A percentile compares a stretch with the other conserved stretches of the same genome.
Evolutionary conservation across 2,329 filamentous ascomycete species (phyloP).

Genomic region (Orbilia brochopaga): DNA sequence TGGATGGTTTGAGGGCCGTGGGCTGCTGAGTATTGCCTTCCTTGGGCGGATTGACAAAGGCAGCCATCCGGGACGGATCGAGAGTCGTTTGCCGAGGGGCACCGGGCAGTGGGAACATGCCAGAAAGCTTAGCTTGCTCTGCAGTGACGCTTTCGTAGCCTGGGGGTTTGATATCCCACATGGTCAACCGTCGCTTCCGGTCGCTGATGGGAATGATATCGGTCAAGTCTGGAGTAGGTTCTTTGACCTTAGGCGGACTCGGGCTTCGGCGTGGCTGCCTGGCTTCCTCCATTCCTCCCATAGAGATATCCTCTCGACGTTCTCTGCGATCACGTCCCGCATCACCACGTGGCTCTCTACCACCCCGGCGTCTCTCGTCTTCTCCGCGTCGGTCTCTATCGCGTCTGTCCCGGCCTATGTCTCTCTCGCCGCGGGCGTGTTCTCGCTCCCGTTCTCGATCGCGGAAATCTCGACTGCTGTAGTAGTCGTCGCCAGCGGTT

Average conservation of each 20-base stretch:
- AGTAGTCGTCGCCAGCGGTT: constrained; percentile 71
- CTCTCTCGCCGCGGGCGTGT: constrained; percentile 62
- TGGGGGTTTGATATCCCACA: constrained; percentile 99
- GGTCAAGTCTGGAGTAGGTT: constrained; percentile 93
- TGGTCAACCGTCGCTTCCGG: constrained; percentile 88
- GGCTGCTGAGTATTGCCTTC: constrained; percentile 65
- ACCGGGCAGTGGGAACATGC: constrained; percentile 96
- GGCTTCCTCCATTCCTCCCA: constrained; percentile 58
- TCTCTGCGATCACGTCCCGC: constrained; percentile 63
- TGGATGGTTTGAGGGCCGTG: constrained; percentile 85
- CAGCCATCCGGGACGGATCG: constrained; percentile 90
- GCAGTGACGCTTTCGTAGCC: constrained; percentile 98
- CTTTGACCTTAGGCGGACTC: constrained; percentile 85
- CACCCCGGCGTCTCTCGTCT: constrained; percentile 63
- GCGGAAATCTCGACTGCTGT: constrained; percentile 68
- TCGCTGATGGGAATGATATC: constrained; percentile 80
- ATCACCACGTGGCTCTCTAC: constrained; percentile 59
- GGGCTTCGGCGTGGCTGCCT: constrained; percentile 73
- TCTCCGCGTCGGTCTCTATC: constrained; percentile 61
- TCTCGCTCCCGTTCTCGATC: constrained; percentile 82
- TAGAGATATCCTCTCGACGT: constrained; percentile 58
- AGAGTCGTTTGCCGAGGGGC: constrained; percentile 93
- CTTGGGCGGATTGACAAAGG: constrained; percentile 89
- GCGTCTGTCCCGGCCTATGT: constrained; percentile 68
- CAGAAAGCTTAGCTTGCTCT: constrained; percentile 95